Evolutionary conservation across 2,329 filamentous ascomycete species (phyloP), one percentile per base, ranked within the genome.

Genomic region (Cyclaneusma minus): DNA sequence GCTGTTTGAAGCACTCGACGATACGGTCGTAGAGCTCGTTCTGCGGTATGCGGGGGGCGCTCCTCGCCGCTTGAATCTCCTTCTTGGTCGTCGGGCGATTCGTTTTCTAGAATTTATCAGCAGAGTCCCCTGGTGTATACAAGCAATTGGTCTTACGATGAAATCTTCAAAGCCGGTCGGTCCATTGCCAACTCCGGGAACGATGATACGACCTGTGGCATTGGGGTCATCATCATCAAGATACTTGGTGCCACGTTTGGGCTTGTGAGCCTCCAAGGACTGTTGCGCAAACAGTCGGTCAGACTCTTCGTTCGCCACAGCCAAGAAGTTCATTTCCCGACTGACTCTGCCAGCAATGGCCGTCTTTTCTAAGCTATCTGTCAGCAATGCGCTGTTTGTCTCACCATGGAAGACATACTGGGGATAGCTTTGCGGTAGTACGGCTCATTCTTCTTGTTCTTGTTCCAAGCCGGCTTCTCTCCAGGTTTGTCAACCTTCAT

Each of bases 11-110:
- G 47, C 75, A 78, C 25, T 66, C 57, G 58, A 87, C 84, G 34
- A 98, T 73, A 36, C 70, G 66, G 54, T 94, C 85, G 54, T 92
- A 57, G 35, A 98, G 71, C 43, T 89, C 78, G 60, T 83, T 77
- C 51, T 85, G 74, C 22, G 83, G 75, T 54, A 95, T 85, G 54
- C 89, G 85, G n/a, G n/a, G n/a, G 17, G 82, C 79, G 15, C 81
- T 77, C 59, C 95, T 94, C 54, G 82, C 75, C 41, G 81, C 75
- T 48, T 69, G 66, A 5, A 67, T 57, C 53, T 68, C 73, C 51
- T 75, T 62, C 34, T 63, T 55, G 49, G 71, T 68, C 41, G 55
- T 50, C 26, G 55, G 36, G 27, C 35, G 43, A 27, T 44, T 46
- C 18, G 45, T 59, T 63, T 71, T 71, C 68, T 73, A 29, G 3